These are phyloP conservation scores for Cyberlindnera japonica DNA, from an alignment of 805 yeast species.

Conservation along the genomic window DNA sequence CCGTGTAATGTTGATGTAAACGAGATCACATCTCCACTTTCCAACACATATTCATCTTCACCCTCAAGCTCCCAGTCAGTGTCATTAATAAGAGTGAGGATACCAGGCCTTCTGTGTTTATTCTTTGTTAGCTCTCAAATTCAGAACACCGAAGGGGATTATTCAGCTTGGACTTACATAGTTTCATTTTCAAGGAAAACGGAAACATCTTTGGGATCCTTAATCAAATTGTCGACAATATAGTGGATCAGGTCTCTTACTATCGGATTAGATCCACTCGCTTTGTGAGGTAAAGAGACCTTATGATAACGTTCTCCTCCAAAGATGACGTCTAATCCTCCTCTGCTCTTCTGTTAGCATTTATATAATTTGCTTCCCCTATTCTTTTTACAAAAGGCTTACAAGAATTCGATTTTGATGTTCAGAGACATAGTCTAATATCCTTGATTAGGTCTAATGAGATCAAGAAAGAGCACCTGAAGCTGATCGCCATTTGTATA, in stretches of 20 bases:
- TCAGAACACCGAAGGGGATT: background rate
- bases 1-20: conserved; percentile 96
- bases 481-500: no score
- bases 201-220: conserved; percentile 58
- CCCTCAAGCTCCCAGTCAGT: conserved; percentile 97
- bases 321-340: conserved; percentile 84
- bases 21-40: conserved; percentile 71
- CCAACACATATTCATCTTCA: conserved; percentile 74
- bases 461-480: no score
- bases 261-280: conserved; percentile 32
- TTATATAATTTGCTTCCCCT: background rate
- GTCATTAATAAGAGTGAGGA: conserved; percentile 85
- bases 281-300: conserved; percentile 43
- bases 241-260: conserved; percentile 50
- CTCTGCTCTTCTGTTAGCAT: conserved; percentile 30
- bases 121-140: conserved; percentile 1
- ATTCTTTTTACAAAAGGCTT: background rate
- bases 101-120: conserved; percentile 75
- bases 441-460: no score
- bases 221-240: conserved; percentile 52
- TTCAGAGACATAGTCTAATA: conserved; percentile 2
- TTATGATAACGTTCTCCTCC: conserved; percentile 52
- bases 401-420: conserved; percentile 18
- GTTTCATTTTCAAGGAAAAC: conserved; percentile 80
- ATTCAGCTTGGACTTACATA: background rate